Conservation (phyloP, 352 stramenopile species). For the Globisporangium spinosum region DNA sequence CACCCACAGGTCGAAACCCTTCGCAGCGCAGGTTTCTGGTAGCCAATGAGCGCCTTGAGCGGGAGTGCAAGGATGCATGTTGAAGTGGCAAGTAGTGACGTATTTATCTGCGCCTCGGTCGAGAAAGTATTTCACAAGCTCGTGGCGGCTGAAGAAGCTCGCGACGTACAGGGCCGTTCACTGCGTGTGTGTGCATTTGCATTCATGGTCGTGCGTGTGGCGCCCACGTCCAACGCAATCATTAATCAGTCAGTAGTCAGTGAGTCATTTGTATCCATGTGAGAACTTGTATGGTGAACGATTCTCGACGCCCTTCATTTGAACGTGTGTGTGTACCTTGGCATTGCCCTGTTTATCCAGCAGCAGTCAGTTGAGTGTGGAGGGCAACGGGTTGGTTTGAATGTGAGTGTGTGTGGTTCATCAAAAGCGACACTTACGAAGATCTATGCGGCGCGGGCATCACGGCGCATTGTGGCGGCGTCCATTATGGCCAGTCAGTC, state of each 20-base stretch:
- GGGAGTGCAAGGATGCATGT: not conserved
- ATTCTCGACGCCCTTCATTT: too few relatives aligned
- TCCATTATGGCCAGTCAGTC: not conserved
- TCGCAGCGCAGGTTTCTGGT: constrained; percentile 49
- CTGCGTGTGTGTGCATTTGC: constrained; percentile 17
- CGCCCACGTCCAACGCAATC: not conserved
- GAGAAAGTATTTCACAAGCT: constrained; percentile 50
- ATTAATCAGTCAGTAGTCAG: not conserved
- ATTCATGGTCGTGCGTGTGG: not conserved
- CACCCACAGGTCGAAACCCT: constrained; percentile 33
- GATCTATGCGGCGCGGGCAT: not conserved
- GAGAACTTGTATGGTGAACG: not conserved
- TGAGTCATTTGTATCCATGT: not conserved
- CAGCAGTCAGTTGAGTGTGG: not conserved
- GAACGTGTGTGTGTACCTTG: too few relatives aligned
- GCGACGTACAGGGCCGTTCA: constrained; percentile 61
- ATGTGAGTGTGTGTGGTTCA: not conserved
- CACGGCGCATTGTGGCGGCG: not conserved
- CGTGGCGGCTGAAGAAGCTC: constrained; percentile 54
- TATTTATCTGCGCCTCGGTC: constrained; percentile 60
- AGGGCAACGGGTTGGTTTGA: not conserved
- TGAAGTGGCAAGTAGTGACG: not conserved
- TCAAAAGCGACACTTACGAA: constrained; percentile 14
- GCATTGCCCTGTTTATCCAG: too few relatives aligned
- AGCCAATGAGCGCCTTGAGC: not conserved